Conservation (phyloP, 169 alveolate genomes). For the Miamiensis avidus region DNA sequence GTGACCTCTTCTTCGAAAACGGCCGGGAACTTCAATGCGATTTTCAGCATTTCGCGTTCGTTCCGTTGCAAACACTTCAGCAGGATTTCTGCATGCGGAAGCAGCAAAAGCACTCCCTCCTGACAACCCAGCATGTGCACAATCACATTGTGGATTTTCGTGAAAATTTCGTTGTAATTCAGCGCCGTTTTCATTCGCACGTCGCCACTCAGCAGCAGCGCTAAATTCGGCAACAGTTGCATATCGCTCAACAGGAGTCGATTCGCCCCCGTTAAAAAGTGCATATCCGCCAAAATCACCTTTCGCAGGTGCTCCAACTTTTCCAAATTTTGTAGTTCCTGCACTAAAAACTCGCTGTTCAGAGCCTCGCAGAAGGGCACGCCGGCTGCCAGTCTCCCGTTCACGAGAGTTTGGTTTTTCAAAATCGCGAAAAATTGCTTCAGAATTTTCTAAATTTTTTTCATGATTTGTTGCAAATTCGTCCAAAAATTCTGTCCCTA, state of each 20-base stretch:
- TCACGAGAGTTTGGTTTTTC: neutral
- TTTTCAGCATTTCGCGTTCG: neutral
- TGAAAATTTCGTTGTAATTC: neutral
- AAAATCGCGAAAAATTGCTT: neutral
- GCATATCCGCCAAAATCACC: neutral
- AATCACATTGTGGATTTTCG: neutral
- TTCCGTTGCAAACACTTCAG: neutral
- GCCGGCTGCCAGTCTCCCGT: neutral
- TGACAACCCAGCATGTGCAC: neutral
- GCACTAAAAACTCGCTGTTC: neutral
- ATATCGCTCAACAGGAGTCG: neutral
- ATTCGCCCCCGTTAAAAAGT: neutral
- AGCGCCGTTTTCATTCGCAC: too few relatives aligned
- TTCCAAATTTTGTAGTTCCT: neutral
- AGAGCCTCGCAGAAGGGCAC: neutral
- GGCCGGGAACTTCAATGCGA: neutral
- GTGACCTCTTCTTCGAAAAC: neutral
- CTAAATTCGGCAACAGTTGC: neutral
- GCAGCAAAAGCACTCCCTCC: neutral
- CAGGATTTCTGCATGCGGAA: neutral
- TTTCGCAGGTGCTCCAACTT: too few relatives aligned
- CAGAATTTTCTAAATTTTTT: too few relatives aligned
- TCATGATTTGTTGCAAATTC: neutral
- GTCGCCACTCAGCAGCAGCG: neutral
- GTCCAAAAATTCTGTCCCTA: neutral